Conservation (phyloP, 345 rosid species). For the Viola odorata region DNA sequence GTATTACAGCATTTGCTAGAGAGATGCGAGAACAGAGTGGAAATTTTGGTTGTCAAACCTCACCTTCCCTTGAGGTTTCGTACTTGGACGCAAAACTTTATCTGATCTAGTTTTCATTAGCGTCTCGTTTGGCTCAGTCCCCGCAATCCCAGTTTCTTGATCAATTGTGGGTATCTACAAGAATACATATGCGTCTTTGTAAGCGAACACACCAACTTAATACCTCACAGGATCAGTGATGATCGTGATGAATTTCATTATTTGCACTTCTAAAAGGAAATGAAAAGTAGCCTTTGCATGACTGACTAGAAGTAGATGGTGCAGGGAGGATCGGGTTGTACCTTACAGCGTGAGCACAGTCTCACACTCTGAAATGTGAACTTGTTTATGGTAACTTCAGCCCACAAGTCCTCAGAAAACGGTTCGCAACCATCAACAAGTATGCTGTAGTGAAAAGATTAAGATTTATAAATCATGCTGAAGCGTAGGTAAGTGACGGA, state of each 20-base stretch:
- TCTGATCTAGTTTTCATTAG: constrained; percentile 55
- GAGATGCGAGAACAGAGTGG: neutral
- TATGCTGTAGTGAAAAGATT: constrained; percentile 42
- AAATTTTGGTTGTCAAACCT: constrained; percentile 4
- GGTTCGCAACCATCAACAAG: constrained; percentile 77
- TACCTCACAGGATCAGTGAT: too few species aligned
- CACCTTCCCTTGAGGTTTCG: constrained; percentile 69
- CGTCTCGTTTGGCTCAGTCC: constrained; percentile 64
- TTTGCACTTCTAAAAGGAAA: too few species aligned
- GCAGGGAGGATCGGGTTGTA: constrained; percentile 15
- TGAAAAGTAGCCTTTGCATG: too few species aligned
- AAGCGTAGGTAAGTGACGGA: too few species aligned
- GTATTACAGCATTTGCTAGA: neutral
- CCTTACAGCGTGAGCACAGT: constrained; percentile 88
- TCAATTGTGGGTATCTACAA: constrained; percentile 60
- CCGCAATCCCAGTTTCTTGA: constrained; percentile 58
- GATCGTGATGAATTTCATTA: too few species aligned
- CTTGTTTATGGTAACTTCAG: constrained; percentile 49
- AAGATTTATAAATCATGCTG: neutral
- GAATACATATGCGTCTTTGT: neutral
- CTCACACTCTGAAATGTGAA: constrained; percentile 58
- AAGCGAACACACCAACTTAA: neutral
- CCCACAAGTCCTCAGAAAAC: constrained; percentile 83
- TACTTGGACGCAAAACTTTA: constrained; percentile 55
- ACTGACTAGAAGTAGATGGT: neutral